Evolutionary conservation across 176 grass and related monocot species (phyloP).

Genomic region (Stipa capillata): DNA sequence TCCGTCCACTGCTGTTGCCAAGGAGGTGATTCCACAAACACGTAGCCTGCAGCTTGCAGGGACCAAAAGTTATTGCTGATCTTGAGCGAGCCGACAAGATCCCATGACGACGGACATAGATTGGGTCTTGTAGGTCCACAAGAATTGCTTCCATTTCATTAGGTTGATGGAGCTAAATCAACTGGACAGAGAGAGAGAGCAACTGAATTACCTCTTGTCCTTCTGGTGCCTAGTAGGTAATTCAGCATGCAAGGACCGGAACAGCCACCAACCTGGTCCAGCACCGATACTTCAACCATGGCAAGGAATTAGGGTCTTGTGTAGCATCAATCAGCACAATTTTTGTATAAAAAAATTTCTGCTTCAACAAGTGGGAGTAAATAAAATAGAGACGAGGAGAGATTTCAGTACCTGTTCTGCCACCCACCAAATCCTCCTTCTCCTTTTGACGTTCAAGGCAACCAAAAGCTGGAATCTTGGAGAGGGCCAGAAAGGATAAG

Average conservation of each 20-base stretch:
- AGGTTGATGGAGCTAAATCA: background rate
- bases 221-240: background rate
- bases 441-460: background rate
- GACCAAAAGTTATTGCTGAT: background rate
- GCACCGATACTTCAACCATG: background rate
- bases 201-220: background rate
- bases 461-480: background rate
- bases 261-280: background rate
- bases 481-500: background rate
- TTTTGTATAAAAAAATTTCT: background rate
- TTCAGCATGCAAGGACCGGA: background rate
- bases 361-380: background rate
- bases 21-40: constrained; percentile 20
- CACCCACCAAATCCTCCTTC: background rate
- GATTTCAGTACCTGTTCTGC: background rate
- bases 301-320: background rate
- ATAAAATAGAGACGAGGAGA: background rate
- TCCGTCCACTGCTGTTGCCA: background rate
- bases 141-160: background rate
- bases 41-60: background rate
- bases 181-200: background rate
- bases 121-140: background rate
- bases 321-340: background rate
- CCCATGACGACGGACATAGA: background rate
- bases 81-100: background rate